A percentile compares a stretch with the other conserved stretches of the same genome.
These are phyloP conservation scores for Taphrina sp. DNA, from an alignment of 1,139 yeast genomes.

Conservation along the genomic window DNA sequence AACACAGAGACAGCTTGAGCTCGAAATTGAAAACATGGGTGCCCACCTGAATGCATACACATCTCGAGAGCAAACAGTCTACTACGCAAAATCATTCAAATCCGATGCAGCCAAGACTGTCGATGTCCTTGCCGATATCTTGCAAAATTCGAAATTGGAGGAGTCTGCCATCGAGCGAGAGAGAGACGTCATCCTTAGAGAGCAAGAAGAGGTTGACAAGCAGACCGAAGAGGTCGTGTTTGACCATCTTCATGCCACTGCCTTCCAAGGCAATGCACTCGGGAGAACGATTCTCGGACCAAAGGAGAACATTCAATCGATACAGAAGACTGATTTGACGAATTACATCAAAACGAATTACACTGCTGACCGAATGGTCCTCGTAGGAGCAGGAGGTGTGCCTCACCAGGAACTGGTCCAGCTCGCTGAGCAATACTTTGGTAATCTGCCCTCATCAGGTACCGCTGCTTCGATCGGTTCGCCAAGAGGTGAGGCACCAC, in stretches of 20 bases:
- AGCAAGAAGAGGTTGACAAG: conserved; percentile 95
- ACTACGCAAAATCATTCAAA: conserved; percentile 83
- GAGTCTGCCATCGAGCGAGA: conserved; percentile 87
- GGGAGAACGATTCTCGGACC: conserved; percentile 99
- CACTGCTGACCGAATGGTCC: conserved; percentile 95
- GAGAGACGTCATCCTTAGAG: conserved; percentile 92
- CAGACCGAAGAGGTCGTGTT: conserved; percentile 98
- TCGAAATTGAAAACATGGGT: conserved; percentile 94
- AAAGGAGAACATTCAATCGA: conserved; percentile 76
- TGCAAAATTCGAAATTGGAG: conserved; percentile 81
- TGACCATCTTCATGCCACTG: conserved; percentile 92
- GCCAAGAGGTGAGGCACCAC: conserved; percentile 66
- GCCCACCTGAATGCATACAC: conserved; percentile 69
- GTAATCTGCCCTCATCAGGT: conserved; percentile 67
- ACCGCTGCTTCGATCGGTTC: conserved; percentile 69
- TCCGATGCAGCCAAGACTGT: conserved; percentile 81
- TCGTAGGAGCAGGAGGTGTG: conserved; percentile 93
- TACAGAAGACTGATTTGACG: conserved; percentile 70
- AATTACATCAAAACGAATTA: conserved; percentile 81
- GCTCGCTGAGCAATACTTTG: conserved; percentile 73
- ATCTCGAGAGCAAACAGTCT: conserved; percentile 86
- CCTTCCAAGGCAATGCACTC: conserved; percentile 84
- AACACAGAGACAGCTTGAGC: conserved; percentile 78
- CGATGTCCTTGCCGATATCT: conserved; percentile 82
- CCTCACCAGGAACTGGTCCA: conserved; percentile 79